phyloP scores from a whole-genome alignment of 495 filamentous ascomycete species.

The Clohesyomyces aquaticus region DNA sequence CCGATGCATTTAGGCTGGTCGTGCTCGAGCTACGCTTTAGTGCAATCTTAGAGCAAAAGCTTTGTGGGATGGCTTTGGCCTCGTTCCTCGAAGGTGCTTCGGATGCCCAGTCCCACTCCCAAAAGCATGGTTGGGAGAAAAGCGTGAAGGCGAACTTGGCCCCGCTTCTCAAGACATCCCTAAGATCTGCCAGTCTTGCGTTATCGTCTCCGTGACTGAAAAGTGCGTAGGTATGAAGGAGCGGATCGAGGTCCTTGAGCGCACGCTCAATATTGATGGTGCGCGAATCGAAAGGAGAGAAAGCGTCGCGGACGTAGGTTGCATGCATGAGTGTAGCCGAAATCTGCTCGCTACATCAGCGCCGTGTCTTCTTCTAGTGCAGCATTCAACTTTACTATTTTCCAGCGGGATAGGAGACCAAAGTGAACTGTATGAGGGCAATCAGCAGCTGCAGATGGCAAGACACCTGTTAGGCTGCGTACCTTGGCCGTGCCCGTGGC shows the following conservation, averaged over 20 bases:
- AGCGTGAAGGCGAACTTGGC: conserved; percentile 26
- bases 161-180: conserved; percentile 9
- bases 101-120: conserved; percentile 21
- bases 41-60: background rate
- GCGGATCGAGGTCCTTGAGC: conserved; percentile 15
- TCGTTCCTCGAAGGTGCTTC: background rate
- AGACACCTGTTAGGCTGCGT: background rate
- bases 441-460: too few relatives aligned
- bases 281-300: conserved; percentile 27
- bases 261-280: conserved; percentile 28
- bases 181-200: conserved; percentile 6
- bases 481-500: conserved; percentile 1
- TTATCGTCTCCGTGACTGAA: background rate
- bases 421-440: conserved; percentile 18
- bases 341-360: too few relatives aligned
- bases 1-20: background rate
- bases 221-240: conserved; percentile 6
- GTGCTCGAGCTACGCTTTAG: background rate
- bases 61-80: background rate
- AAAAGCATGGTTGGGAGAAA: conserved; percentile 16
- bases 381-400: too few relatives aligned
- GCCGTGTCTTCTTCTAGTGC: too few relatives aligned
- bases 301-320: conserved; percentile 21
- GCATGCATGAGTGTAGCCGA: conserved; percentile 26
- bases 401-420: conserved; percentile 23